Evolutionary conservation across 192 early-diverging fungal species (phyloP), one percentile per base, ranked within the genome.

Genomic region (Cetraspora pellucida): DNA sequence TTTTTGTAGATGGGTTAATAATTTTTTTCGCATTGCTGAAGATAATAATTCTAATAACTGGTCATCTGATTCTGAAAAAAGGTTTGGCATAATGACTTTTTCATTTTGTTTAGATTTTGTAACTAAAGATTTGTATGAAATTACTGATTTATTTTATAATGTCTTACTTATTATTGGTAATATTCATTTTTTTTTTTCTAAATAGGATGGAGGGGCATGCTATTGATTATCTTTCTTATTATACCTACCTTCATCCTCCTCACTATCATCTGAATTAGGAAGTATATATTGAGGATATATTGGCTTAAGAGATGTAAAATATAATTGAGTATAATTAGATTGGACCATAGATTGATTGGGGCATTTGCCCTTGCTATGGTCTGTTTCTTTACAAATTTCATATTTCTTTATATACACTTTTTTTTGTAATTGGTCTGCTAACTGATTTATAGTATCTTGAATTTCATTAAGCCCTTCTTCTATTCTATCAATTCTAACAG

Each of bases 131-230:
- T n/a, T n/a, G n/a, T n/a, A n/a, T n/a, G n/a, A 59, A n/a, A 13
- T 13, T 59, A 59, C 58, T 59, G 58, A 59, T 59, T 59, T 59
- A 59, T 59, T 27, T 59, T 5, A 7, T n/a, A 59, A 5, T 59
- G 19, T 5, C 55, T 57, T 57, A 3, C 4, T 57, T n/a, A n/a
- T 57, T 57, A 57, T 19, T 59, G 3, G 1, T 27, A n/a, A 59
- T 61, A 61, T n/a, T 17, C n/a, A n/a, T n/a, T 65, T 65, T 65
- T 65, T 65, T 65, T 65, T 65, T 59, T 27, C 63, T 1, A 14
- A 25, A 1, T 27, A 10, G 4, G 1, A 61, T 61, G 1, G 37
- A 37, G n/a, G n/a, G n/a, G 37, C 59, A 61, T 61, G n/a, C 10
- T 3, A 61, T 61, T 3, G 10, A 61, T 61, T 25, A 6, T 61